phyloP scores from a whole-genome alignment of 129 eudicot species.

The Escallonia rubra region DNA sequence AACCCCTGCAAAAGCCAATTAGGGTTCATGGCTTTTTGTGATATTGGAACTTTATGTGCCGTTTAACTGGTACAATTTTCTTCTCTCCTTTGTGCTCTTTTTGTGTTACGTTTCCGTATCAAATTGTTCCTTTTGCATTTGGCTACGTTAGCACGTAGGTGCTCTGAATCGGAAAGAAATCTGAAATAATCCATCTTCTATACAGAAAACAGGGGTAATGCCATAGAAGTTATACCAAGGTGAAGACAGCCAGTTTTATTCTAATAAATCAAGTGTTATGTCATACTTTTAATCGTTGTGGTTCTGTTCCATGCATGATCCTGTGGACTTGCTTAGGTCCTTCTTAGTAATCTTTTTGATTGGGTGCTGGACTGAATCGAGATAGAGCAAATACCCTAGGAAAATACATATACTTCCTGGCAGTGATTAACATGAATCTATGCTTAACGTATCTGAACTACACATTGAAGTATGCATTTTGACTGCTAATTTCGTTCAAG shows the following conservation, averaged over 20 bases:
- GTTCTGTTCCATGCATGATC: too few species aligned
- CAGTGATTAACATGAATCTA: neutral
- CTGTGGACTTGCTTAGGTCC: too few species aligned
- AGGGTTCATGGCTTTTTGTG: conserved; percentile 19
- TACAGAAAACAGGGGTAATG: too few species aligned
- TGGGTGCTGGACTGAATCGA: neutral
- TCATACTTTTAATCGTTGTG: neutral
- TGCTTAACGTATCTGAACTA: neutral
- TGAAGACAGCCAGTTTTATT: neutral
- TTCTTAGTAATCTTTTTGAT: neutral
- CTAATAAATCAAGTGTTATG: neutral
- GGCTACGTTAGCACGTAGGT: neutral
- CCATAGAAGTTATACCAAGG: too few species aligned
- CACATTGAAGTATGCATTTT: neutral
- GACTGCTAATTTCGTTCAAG: neutral
- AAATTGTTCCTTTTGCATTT: neutral
- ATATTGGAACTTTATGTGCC: neutral
- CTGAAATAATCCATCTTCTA: too few species aligned
- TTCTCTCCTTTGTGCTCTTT: neutral
- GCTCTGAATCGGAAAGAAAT: neutral
- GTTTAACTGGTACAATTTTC: conserved; percentile 1
- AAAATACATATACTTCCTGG: too few species aligned
- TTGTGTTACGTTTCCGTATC: neutral
- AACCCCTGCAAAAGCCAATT: conserved; percentile 3
- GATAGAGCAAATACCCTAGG: too few species aligned